Percentiles rank a stretch among this genome's conserved stretches.
Evolutionary conservation across 768 basidiomycete genomes (phyloP).

Genomic region (Panus rudis): DNA sequence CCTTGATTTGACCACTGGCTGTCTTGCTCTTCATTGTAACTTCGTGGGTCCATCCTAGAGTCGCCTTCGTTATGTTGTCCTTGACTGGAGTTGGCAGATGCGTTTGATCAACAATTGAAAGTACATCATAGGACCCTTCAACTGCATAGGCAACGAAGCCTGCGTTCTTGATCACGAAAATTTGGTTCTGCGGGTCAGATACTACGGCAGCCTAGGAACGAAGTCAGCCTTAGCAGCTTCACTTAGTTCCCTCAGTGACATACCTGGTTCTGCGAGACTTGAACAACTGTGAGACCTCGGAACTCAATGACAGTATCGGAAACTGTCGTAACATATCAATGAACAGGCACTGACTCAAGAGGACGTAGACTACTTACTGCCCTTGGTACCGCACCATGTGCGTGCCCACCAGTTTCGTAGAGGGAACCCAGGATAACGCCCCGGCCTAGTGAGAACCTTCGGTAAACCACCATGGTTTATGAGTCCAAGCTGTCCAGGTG

Average conservation of each 20-base stretch:
- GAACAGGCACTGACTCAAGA: not conserved
- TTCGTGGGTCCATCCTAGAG: slow-evolving; percentile 69
- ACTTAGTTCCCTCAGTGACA: slow-evolving; percentile 1
- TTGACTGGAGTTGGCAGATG: slow-evolving; percentile 56
- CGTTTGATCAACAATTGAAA: slow-evolving; percentile 80
- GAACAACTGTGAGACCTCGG: slow-evolving; percentile 74
- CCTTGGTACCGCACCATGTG: slow-evolving; percentile 59
- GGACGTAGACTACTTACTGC: slow-evolving; percentile 38
- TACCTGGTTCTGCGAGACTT: slow-evolving; percentile 79
- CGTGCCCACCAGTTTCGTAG: slow-evolving; percentile 84
- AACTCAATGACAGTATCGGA: slow-evolving; percentile 81
- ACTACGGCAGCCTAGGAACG: slow-evolving; percentile 52
- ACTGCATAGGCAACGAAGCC: slow-evolving; percentile 76
- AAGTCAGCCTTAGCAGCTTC: not conserved
- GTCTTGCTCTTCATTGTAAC: slow-evolving; percentile 67
- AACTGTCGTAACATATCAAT: slow-evolving; percentile 33
- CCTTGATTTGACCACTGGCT: slow-evolving; percentile 36
- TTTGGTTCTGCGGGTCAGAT: slow-evolving; percentile 71
- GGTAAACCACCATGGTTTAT: slow-evolving; percentile 81
- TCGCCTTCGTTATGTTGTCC: slow-evolving; percentile 54
- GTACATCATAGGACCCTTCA: slow-evolving; percentile 67
- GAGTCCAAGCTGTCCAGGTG: slow-evolving; percentile 65
- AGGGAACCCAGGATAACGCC: slow-evolving; percentile 72
- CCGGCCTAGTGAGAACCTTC: slow-evolving; percentile 65
- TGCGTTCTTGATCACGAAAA: slow-evolving; percentile 74